Percentiles rank a stretch among this genome's conserved stretches.
These are phyloP conservation scores for Vachellia collinsii DNA, from an alignment of 306 rosid genomes.

Conservation along the genomic window DNA sequence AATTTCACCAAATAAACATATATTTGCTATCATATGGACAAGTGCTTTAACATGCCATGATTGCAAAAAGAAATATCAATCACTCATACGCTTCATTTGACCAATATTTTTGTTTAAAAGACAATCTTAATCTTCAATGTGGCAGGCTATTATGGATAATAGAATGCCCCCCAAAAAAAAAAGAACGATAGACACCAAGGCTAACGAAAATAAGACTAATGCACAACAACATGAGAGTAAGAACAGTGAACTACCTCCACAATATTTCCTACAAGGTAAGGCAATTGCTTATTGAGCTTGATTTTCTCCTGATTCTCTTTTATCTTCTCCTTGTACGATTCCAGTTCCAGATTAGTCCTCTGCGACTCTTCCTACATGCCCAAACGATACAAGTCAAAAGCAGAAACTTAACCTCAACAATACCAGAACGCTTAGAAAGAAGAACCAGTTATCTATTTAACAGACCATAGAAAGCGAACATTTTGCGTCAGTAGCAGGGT, in stretches of 20 bases:
- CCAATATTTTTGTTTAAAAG: neutral
- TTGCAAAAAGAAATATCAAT: neutral
- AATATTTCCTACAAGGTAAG: slow-evolving; percentile 84
- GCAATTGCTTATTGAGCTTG: slow-evolving; percentile 82
- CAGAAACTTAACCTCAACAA: too few relatives aligned
- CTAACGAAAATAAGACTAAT: neutral
- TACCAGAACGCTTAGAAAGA: too few relatives aligned
- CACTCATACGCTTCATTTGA: neutral
- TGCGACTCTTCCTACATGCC: slow-evolving; percentile 69
- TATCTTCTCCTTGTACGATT: slow-evolving; percentile 70
- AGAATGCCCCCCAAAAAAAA: too few relatives aligned
- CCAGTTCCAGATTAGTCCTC: slow-evolving; percentile 67
- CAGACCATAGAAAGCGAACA: too few relatives aligned
- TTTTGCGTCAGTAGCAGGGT: too few relatives aligned
- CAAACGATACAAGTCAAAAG: too few relatives aligned
- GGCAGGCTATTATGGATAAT: neutral
- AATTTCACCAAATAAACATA: neutral
- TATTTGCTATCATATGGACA: neutral
- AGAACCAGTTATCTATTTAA: too few relatives aligned
- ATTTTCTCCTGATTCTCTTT: slow-evolving; percentile 90
- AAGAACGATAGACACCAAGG: neutral
- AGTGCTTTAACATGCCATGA: neutral
- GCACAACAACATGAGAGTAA: neutral
- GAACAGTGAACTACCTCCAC: slow-evolving; percentile 56
- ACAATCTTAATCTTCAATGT: neutral